Conservation (phyloP, 2,329 filamentous ascomycete species). For the Claviceps sp. region DNA sequence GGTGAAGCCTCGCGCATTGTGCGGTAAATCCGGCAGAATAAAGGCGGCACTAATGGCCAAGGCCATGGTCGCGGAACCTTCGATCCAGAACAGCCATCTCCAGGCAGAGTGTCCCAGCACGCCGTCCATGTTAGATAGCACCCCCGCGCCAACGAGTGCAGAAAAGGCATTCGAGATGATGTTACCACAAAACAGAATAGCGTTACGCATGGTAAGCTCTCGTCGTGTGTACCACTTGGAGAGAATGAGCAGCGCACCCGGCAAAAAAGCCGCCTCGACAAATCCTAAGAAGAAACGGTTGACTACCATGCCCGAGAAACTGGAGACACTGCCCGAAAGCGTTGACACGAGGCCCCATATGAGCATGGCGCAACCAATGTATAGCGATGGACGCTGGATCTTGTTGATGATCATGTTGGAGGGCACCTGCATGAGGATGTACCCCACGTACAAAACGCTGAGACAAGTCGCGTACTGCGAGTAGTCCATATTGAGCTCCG, state of each 20-base stretch:
- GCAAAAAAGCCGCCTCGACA: constrained; percentile 50
- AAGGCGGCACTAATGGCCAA: constrained; percentile 33
- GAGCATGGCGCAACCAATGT: constrained; percentile 38
- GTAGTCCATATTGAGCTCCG: constrained; percentile 41
- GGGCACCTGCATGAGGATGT: constrained; percentile 50
- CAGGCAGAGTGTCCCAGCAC: constrained; percentile 40
- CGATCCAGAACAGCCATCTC: constrained; percentile 49
- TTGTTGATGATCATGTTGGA: constrained; percentile 45
- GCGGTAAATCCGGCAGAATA: constrained; percentile 40
- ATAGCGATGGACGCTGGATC: constrained; percentile 36
- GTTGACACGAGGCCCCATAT: constrained; percentile 49
- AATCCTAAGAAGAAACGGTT: constrained; percentile 48
- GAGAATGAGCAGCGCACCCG: constrained; percentile 48
- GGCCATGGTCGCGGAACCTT: constrained; percentile 38
- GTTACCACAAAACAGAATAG: constrained; percentile 45
- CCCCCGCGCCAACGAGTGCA: constrained; percentile 44
- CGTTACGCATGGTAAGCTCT: constrained; percentile 40
- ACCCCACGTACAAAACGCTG: constrained; percentile 52
- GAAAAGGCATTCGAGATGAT: constrained; percentile 48
- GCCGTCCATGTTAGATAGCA: constrained; percentile 44
- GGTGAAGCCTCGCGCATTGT: constrained; percentile 43
- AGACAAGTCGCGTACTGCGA: constrained; percentile 51
- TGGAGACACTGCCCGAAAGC: constrained; percentile 36
- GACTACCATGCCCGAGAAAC: constrained; percentile 39
- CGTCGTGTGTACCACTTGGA: constrained; percentile 55